Evolutionary conservation across 2,329 filamentous ascomycete genomes (phyloP).

Genomic region (Colletotrichum agaves): DNA sequence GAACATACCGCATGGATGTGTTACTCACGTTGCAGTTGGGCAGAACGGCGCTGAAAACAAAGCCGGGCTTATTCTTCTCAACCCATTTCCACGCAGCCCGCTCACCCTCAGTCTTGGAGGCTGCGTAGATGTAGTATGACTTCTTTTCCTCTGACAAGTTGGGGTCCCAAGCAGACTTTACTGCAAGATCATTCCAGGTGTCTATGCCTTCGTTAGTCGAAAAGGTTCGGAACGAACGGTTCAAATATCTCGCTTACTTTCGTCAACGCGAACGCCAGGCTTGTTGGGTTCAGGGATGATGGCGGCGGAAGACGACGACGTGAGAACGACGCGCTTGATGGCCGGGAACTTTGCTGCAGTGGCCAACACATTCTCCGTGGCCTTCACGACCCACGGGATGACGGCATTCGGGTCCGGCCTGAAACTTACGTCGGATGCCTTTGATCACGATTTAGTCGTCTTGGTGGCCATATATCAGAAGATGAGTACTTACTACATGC

Average conservation of each 20-base stretch:
- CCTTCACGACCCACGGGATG: conserved; percentile 48
- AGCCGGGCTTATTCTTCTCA: conserved; percentile 45
- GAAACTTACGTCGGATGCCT: conserved; percentile 49
- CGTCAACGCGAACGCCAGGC: conserved; percentile 33
- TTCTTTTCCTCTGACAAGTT: conserved; percentile 46
- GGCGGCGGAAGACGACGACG: conserved; percentile 47
- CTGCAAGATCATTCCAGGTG: conserved; percentile 49
- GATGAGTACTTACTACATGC: conserved; percentile 36
- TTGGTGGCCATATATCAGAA: too few relatives aligned
- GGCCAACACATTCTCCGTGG: conserved; percentile 45
- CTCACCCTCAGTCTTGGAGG: conserved; percentile 52
- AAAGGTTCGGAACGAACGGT: neutral
- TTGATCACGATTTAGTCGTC: conserved; percentile 40
- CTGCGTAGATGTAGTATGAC: conserved; percentile 45
- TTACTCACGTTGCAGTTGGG: conserved; percentile 42
- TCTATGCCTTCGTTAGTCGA: conserved; percentile 20
- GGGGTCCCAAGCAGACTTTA: conserved; percentile 50
- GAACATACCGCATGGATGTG: neutral
- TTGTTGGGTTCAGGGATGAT: conserved; percentile 38
- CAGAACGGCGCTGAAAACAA: conserved; percentile 46
- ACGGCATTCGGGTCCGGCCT: conserved; percentile 50
- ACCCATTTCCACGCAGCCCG: conserved; percentile 52
- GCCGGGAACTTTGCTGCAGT: conserved; percentile 47
- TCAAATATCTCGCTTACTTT: conserved; percentile 22
- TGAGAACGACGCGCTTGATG: conserved; percentile 54